Conservation (phyloP, 2,329 filamentous ascomycete species). For the Apiospora hydei region DNA sequence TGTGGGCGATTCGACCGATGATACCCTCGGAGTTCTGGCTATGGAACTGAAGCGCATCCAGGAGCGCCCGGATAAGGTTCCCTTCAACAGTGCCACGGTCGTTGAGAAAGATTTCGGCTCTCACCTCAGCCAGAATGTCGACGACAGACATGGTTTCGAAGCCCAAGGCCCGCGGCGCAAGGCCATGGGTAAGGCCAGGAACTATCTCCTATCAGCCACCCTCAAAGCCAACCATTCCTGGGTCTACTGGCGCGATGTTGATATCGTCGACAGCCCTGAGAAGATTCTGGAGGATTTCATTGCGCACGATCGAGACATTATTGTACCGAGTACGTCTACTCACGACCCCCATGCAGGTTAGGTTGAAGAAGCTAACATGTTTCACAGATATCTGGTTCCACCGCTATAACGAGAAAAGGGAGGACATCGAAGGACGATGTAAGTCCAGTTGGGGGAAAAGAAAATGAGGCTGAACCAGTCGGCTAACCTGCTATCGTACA, state of each 20-base stretch:
- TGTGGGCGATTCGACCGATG: conserved; percentile 89
- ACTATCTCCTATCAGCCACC: conserved; percentile 85
- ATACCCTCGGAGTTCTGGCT: conserved; percentile 86
- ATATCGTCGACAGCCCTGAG: conserved; percentile 89
- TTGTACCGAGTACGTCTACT: conserved; percentile 84
- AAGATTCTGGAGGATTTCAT: conserved; percentile 95
- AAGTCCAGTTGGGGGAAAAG: conserved; percentile 46
- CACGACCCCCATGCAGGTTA: not conserved
- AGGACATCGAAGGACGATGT: conserved; percentile 95
- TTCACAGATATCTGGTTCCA: conserved; percentile 93
- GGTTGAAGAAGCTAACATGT: conserved; percentile 27
- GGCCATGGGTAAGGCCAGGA: conserved; percentile 87
- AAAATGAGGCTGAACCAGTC: not conserved
- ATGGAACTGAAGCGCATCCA: conserved; percentile 90
- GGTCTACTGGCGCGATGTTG: conserved; percentile 98
- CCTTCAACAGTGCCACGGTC: conserved; percentile 85
- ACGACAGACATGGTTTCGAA: conserved; percentile 84
- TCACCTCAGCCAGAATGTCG: conserved; percentile 76
- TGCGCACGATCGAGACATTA: conserved; percentile 88
- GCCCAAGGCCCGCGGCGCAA: conserved; percentile 91
- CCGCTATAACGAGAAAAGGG: conserved; percentile 73
- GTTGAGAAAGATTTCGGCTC: conserved; percentile 91
- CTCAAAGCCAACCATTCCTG: conserved; percentile 94
- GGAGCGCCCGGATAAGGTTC: conserved; percentile 76
- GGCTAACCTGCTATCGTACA: conserved; percentile 46